Conservation (phyloP, 2,329 filamentous ascomycete species). For the Phoma sp. region DNA sequence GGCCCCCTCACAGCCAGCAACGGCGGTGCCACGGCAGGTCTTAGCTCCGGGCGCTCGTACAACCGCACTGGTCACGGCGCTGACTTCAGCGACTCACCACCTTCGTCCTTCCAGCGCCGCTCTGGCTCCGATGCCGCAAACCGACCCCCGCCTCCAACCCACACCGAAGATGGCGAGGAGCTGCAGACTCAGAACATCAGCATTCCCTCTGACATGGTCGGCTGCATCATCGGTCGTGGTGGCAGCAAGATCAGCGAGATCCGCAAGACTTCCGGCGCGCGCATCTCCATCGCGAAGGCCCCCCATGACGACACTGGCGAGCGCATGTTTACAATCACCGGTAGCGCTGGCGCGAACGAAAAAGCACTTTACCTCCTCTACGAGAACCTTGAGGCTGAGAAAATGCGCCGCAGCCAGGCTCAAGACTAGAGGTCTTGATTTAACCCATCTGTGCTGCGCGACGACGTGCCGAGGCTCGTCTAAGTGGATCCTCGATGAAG, state of each 20-base stretch:
- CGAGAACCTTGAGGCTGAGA: slow-evolving; percentile 98
- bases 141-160: slow-evolving; percentile 78
- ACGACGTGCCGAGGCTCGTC: slow-evolving; percentile 6
- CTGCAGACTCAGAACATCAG: slow-evolving; percentile 99
- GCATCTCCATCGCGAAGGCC: slow-evolving; percentile 97
- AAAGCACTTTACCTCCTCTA: slow-evolving; percentile 95
- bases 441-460: slow-evolving; percentile 1
- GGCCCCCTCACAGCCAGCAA: slow-evolving; percentile 59
- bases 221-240: slow-evolving; percentile 95
- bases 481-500: slow-evolving; percentile 1
- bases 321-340: slow-evolving; percentile 99
- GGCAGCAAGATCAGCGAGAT: slow-evolving; percentile 99
- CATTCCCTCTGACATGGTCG: slow-evolving; percentile 99
- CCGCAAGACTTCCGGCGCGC: slow-evolving; percentile 91
- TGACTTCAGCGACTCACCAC: slow-evolving; percentile 87
- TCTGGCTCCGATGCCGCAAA: slow-evolving; percentile 81
- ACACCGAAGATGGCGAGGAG: slow-evolving; percentile 96
- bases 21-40: slow-evolving; percentile 58
- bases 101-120: slow-evolving; percentile 70
- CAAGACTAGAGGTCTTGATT: slow-evolving; percentile 53
- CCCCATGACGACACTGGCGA: slow-evolving; percentile 97
- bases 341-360: slow-evolving; percentile 90
- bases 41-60: slow-evolving; percentile 69
- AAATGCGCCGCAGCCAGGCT: slow-evolving; percentile 88
- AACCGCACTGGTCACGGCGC: slow-evolving; percentile 94